phyloP scores from a whole-genome alignment of 2,329 filamentous ascomycete species.

The Cladosporium sp. region DNA sequence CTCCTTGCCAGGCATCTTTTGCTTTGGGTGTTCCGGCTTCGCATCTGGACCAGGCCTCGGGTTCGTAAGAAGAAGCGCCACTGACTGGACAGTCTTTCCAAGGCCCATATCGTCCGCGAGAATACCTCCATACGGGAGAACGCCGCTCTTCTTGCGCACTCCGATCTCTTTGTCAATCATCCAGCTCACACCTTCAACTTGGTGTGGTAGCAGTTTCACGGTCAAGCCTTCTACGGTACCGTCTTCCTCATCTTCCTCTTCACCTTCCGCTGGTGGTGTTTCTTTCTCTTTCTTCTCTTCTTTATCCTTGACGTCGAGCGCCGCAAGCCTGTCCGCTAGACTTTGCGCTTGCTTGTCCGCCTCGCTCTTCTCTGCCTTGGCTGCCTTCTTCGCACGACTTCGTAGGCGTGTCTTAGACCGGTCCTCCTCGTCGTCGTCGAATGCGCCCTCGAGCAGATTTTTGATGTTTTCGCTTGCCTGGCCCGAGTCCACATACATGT shows the following conservation, averaged over 20 bases:
- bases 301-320: conserved; percentile 52
- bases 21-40: conserved; percentile 57
- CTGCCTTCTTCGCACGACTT: conserved; percentile 46
- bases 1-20: conserved; percentile 63
- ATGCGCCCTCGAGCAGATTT: conserved; percentile 75
- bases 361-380: conserved; percentile 29
- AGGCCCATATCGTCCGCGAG: conserved; percentile 96
- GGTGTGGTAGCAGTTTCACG: conserved; percentile 87
- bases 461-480: conserved; percentile 78
- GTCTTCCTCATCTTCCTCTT: conserved; percentile 55
- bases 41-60: conserved; percentile 56
- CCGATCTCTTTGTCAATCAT: conserved; percentile 92
- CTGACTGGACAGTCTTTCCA: conserved; percentile 93
- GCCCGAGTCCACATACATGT: conserved; percentile 66
- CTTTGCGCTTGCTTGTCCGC: conserved; percentile 40
- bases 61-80: conserved; percentile 84
- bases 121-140: conserved; percentile 87
- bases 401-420: conserved; percentile 47
- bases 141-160: conserved; percentile 73
- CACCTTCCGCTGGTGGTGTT: conserved; percentile 49
- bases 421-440: conserved; percentile 72
- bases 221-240: conserved; percentile 75
- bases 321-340: conserved; percentile 46
- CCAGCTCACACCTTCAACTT: conserved; percentile 91
- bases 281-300: conserved; percentile 36